Conservation (phyloP, 2,329 filamentous ascomycete species). For the Sarocladium oryzae region DNA sequence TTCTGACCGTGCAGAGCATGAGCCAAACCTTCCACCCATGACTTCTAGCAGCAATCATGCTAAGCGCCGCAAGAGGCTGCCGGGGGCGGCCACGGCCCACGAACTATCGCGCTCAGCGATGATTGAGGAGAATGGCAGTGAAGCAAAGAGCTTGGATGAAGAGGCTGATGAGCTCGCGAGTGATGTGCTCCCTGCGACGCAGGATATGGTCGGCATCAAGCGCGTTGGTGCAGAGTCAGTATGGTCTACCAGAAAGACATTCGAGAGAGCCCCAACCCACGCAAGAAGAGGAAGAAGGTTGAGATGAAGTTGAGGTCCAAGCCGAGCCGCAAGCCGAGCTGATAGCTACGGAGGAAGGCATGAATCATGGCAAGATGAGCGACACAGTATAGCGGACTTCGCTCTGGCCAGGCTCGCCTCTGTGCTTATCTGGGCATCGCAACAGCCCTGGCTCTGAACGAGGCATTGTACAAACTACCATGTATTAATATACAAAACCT, state of each 20-base stretch:
- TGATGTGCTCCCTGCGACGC: slow-evolving; percentile 17
- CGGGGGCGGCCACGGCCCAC: neutral
- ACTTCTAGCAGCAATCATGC: neutral
- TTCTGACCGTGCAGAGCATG: slow-evolving; percentile 24
- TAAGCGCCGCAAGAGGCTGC: neutral
- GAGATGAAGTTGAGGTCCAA: neutral
- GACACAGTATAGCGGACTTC: too few species aligned
- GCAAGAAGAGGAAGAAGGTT: neutral
- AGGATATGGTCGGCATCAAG: neutral
- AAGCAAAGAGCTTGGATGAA: slow-evolving; percentile 12
- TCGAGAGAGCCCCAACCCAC: too few species aligned
- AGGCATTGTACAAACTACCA: too few species aligned
- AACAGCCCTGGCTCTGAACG: too few species aligned
- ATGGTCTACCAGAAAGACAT: slow-evolving; percentile 6
- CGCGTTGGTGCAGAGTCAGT: slow-evolving; percentile 7
- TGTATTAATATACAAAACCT: too few species aligned
- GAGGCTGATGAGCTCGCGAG: slow-evolving; percentile 9
- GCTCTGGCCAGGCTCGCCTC: too few species aligned
- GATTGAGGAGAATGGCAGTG: neutral
- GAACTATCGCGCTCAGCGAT: neutral
- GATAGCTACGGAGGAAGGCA: too few species aligned
- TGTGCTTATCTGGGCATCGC: too few species aligned
- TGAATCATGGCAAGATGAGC: too few species aligned
- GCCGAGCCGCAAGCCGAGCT: too few species aligned
- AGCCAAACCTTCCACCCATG: slow-evolving; percentile 22